Percentiles rank a stretch among this genome's conserved stretches.
Evolutionary conservation across 2,329 filamentous ascomycete genomes (phyloP).

Genomic region (Penicillium sp.): DNA sequence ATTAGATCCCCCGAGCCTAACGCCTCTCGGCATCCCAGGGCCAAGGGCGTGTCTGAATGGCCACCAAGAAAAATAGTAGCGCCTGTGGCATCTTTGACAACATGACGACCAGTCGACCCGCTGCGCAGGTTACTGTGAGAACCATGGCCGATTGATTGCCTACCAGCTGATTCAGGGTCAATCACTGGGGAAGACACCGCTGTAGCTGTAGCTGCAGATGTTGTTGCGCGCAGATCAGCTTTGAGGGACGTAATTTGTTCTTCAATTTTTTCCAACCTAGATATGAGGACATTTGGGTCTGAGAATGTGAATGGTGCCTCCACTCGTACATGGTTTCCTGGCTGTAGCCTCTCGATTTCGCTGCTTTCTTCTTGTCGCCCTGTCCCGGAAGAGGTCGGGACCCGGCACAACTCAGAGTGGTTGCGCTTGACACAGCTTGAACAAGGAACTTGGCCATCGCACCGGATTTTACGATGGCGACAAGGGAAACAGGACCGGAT

Average conservation of each 20-base stretch:
- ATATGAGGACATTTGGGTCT: neutral
- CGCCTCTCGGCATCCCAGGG: conserved; percentile 23
- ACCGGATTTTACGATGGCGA: conserved; percentile 30
- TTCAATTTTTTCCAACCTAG: conserved; percentile 26
- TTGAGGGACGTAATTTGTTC: conserved; percentile 29
- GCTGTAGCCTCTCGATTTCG: neutral
- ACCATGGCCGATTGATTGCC: neutral
- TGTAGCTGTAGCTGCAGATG: neutral
- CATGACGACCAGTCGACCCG: conserved; percentile 25
- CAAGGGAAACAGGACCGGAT: conserved; percentile 33
- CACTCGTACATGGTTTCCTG: neutral
- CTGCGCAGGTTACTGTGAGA: neutral
- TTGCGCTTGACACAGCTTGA: conserved; percentile 25
- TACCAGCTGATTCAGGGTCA: neutral
- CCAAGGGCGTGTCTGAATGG: conserved; percentile 27
- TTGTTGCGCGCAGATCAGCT: conserved; percentile 22
- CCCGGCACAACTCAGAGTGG: conserved; percentile 28
- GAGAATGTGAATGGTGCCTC: neutral
- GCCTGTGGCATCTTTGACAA: conserved; percentile 30
- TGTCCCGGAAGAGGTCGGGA: conserved; percentile 17
- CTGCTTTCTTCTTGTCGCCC: neutral
- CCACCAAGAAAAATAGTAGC: conserved; percentile 30
- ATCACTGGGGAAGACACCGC: neutral
- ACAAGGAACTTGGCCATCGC: conserved; percentile 26
- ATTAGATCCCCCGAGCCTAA: conserved; percentile 13